Evolutionary conservation across 2,329 filamentous ascomycete species (phyloP).

Genomic region (Aspergillus costaricaensis): DNA sequence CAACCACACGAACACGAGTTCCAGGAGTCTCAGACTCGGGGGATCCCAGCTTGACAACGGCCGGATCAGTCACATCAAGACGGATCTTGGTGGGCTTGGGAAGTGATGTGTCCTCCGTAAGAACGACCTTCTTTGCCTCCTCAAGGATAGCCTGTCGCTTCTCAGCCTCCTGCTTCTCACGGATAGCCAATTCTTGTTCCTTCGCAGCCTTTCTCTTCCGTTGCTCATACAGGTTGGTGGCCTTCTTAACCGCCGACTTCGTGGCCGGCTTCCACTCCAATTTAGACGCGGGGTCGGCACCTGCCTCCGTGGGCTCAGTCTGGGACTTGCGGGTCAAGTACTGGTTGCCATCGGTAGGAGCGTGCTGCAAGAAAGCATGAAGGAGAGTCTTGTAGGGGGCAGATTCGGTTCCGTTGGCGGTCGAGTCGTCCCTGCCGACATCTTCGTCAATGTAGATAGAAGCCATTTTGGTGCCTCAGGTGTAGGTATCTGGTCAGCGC

Average conservation of each 20-base stretch:
- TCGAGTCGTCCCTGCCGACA: slow-evolving; percentile 68
- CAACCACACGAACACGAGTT: slow-evolving; percentile 75
- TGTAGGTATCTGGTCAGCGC: neutral
- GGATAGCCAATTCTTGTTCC: slow-evolving; percentile 70
- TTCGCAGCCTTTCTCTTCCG: slow-evolving; percentile 84
- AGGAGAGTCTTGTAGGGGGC: slow-evolving; percentile 80
- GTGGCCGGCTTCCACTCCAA: slow-evolving; percentile 78
- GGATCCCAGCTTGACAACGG: slow-evolving; percentile 57
- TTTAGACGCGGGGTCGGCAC: slow-evolving; percentile 64
- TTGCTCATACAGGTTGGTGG: slow-evolving; percentile 69
- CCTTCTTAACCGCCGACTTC: slow-evolving; percentile 85
- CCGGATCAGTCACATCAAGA: slow-evolving; percentile 69
- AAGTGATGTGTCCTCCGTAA: slow-evolving; percentile 70
- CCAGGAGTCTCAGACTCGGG: slow-evolving; percentile 62
- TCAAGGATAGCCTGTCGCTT: slow-evolving; percentile 72
- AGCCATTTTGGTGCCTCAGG: slow-evolving; percentile 30
- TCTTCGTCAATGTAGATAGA: slow-evolving; percentile 79
- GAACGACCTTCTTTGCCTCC: slow-evolving; percentile 76
- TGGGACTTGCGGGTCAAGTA: slow-evolving; percentile 71
- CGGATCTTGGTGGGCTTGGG: slow-evolving; percentile 74
- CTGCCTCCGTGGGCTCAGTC: slow-evolving; percentile 60
- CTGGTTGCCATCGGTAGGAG: slow-evolving; percentile 58
- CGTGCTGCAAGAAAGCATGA: slow-evolving; percentile 73
- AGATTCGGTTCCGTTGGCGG: slow-evolving; percentile 67
- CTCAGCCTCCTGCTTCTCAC: slow-evolving; percentile 71